Evolutionary conservation across 2,329 filamentous ascomycete genomes (phyloP).

Genomic region (Cadophora gregata): DNA sequence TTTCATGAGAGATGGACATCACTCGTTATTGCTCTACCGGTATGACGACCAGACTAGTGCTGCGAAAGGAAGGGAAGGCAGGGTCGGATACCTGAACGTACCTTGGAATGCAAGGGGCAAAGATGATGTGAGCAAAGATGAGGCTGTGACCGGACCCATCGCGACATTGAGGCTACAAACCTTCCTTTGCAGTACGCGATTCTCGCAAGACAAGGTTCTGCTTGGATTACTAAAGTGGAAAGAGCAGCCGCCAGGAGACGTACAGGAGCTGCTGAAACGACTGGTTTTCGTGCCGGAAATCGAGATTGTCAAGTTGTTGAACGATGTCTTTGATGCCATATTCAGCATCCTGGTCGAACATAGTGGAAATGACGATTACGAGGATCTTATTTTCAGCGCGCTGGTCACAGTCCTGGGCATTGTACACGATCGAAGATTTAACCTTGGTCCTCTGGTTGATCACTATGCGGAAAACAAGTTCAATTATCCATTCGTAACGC

Average conservation of each 20-base stretch:
- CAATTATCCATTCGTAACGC: constrained; percentile 90
- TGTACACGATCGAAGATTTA: constrained; percentile 92
- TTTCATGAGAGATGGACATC: constrained; percentile 84
- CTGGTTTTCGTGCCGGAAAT: constrained; percentile 96
- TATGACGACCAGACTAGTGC: constrained; percentile 89
- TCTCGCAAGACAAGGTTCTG: constrained; percentile 89
- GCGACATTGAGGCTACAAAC: constrained; percentile 82
- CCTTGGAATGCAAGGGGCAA: constrained; percentile 77
- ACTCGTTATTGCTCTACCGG: constrained; percentile 83
- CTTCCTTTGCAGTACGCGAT: constrained; percentile 91
- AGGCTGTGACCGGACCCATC: constrained; percentile 76
- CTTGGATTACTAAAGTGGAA: constrained; percentile 87
- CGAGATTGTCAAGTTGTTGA: constrained; percentile 93
- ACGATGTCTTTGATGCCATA: constrained; percentile 86
- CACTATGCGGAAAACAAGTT: constrained; percentile 88
- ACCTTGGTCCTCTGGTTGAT: constrained; percentile 87
- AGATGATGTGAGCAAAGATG: constrained; percentile 72
- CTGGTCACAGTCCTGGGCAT: constrained; percentile 90
- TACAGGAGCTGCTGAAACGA: constrained; percentile 77
- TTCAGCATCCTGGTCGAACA: constrained; percentile 92
- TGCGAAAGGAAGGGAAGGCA: constrained; percentile 66
- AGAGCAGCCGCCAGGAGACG: constrained; percentile 72
- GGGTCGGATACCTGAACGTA: constrained; percentile 84
- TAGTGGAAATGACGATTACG: constrained; percentile 88
- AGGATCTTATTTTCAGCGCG: constrained; percentile 90